phyloP scores from a whole-genome alignment of 2,329 filamentous ascomycete genomes.

The Fusarium cyanostomum region DNA sequence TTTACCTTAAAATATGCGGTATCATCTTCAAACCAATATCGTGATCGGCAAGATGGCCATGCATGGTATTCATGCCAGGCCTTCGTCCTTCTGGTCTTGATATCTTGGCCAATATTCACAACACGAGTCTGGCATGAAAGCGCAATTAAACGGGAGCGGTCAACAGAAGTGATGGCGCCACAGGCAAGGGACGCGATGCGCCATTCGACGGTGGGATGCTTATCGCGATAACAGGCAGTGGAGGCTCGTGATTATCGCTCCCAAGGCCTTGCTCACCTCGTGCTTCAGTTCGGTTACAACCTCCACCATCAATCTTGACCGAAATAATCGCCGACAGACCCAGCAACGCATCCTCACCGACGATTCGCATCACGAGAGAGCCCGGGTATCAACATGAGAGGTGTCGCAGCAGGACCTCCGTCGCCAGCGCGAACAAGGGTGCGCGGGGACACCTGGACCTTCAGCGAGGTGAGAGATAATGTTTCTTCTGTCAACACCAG shows the following conservation, averaged over 20 bases:
- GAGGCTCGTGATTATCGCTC: slow-evolving; percentile 8
- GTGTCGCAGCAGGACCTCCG: slow-evolving; percentile 50
- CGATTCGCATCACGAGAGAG: slow-evolving; percentile 11
- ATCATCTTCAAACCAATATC: too few species aligned
- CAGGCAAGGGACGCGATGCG: neutral
- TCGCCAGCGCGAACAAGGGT: slow-evolving; percentile 45
- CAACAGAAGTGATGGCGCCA: neutral
- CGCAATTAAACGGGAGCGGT: too few species aligned
- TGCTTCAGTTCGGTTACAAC: neutral
- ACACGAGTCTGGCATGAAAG: too few species aligned
- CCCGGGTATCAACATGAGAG: slow-evolving; percentile 41
- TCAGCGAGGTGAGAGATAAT: slow-evolving; percentile 50
- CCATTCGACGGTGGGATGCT: slow-evolving; percentile 11
- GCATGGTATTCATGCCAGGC: too few species aligned
- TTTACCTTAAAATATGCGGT: too few species aligned
- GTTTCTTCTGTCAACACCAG: slow-evolving; percentile 17
- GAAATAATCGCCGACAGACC: neutral
- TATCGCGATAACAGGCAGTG: slow-evolving; percentile 34
- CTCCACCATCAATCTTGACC: slow-evolving; percentile 1
- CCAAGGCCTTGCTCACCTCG: neutral
- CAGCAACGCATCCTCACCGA: neutral
- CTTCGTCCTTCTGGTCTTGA: too few species aligned
- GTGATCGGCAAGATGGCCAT: too few species aligned
- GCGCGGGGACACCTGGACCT: slow-evolving; percentile 53
- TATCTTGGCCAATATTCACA: too few species aligned